These are phyloP conservation scores for Ceratocystis harringtonii DNA, from an alignment of 2,329 filamentous ascomycete species.

Conservation along the genomic window DNA sequence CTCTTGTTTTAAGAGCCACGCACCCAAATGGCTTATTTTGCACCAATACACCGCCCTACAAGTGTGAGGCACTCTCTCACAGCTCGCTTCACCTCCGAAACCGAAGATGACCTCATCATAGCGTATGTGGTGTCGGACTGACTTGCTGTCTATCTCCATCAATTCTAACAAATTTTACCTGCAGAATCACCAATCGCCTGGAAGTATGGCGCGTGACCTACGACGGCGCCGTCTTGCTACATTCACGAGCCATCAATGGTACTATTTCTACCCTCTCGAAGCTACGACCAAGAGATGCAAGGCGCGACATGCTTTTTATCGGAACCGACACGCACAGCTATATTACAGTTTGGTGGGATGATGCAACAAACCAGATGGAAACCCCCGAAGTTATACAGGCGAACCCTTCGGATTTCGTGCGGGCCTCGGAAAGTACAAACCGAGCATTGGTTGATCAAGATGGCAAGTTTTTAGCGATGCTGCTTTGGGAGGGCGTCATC, in stretches of 20 bases:
- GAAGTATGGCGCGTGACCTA: constrained; percentile 62
- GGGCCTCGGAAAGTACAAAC: constrained; percentile 71
- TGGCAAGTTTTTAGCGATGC: constrained; percentile 42
- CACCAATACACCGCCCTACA: constrained; percentile 81
- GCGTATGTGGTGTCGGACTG: constrained; percentile 41
- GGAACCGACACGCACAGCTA: constrained; percentile 83
- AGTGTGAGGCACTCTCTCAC: constrained; percentile 81
- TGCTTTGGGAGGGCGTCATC: constrained; percentile 46
- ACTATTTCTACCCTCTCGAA: constrained; percentile 73
- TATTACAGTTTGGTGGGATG: constrained; percentile 78
- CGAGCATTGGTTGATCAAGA: constrained; percentile 73
- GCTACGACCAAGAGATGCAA: constrained; percentile 57
- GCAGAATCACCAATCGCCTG: constrained; percentile 67
- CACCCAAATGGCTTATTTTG: constrained; percentile 71
- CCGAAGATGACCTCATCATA: constrained; percentile 70
- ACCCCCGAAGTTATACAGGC: constrained; percentile 39
- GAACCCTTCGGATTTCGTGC: constrained; percentile 43
- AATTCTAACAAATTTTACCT: constrained; percentile 20
- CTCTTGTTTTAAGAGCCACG: background rate
- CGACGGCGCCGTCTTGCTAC: constrained; percentile 49
- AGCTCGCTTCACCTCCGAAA: constrained; percentile 55
- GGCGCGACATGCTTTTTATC: constrained; percentile 76
- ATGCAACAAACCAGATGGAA: constrained; percentile 35
- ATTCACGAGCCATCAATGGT: constrained; percentile 64
- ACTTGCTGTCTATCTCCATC: background rate